A percentile compares a stretch with the other conserved stretches of the same genome.
phyloP scores from a whole-genome alignment of 192 early-diverging fungal species.

The Chytriomyces sp. region DNA sequence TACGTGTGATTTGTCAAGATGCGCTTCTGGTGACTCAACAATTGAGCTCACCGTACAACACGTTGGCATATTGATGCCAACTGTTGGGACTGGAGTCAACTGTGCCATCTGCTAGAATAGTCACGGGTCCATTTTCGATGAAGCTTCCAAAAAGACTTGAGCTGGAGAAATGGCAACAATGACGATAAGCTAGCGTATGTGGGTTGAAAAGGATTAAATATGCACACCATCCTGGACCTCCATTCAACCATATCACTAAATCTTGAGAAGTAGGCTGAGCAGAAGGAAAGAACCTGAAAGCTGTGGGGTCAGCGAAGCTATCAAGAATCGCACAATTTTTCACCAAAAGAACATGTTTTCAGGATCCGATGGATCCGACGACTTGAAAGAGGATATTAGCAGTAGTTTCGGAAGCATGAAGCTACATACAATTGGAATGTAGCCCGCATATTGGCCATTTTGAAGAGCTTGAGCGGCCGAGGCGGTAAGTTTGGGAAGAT shows the following conservation, averaged over 20 bases:
- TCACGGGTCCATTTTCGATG: conserved; percentile 34
- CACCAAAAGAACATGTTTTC: conserved; percentile 13
- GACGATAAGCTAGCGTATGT: neutral
- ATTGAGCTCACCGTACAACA: conserved; percentile 29
- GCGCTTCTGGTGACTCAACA: neutral
- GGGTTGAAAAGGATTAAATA: no score
- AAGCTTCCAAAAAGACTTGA: conserved; percentile 38
- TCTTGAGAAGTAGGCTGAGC: neutral
- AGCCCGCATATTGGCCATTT: conserved; percentile 22
- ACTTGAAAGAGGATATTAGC: neutral
- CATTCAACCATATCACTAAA: conserved; percentile 39
- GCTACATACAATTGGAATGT: conserved; percentile 15
- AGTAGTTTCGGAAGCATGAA: no score
- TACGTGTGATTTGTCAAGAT: neutral
- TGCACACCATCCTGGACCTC: conserved; percentile 29
- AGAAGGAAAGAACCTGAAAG: conserved; percentile 22
- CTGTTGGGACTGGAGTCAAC: conserved; percentile 23
- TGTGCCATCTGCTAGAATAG: neutral
- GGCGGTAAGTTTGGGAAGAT: conserved; percentile 7
- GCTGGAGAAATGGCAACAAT: neutral
- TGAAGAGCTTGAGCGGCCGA: neutral
- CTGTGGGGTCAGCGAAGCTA: neutral
- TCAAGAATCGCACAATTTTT: neutral
- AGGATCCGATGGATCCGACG: neutral
- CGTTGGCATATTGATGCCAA: conserved; percentile 37